Percentiles rank a stretch among this genome's conserved stretches.
Conservation (phyloP, 1,284 basidiomycete species). For the Puccinia brachypodii region DNA sequence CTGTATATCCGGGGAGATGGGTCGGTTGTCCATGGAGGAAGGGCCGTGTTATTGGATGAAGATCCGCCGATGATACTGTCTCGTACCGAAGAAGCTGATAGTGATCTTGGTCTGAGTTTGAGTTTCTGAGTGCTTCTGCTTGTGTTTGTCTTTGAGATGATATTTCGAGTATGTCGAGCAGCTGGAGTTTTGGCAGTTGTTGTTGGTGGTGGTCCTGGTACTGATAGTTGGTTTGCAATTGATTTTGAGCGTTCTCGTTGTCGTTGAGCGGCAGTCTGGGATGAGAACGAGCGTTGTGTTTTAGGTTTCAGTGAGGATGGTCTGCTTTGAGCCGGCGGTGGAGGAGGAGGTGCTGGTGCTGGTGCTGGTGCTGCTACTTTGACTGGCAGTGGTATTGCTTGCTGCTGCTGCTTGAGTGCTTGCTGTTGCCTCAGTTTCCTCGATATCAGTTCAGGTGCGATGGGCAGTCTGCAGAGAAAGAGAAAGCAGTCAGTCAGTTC, state of each 20-base stretch:
- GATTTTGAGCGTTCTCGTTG: constrained; percentile 6
- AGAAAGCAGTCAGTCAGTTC: not conserved
- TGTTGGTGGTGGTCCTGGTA: not conserved
- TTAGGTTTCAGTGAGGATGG: not conserved
- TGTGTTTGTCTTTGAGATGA: not conserved
- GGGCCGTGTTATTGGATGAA: not conserved
- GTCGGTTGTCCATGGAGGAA: constrained; percentile 42
- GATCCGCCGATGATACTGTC: not conserved
- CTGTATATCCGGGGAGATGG: constrained; percentile 34
- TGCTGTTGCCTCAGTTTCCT: not conserved
- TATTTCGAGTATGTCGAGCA: not conserved
- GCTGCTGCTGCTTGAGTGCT: not conserved
- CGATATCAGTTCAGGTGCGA: constrained; percentile 42
- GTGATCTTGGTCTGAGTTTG: constrained; percentile 14
- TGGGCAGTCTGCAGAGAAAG: constrained; percentile 14
- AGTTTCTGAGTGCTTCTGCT: not conserved
- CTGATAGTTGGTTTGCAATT: not conserved
- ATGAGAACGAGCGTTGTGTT: not conserved
- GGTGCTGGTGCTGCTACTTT: not conserved
- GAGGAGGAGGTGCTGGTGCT: not conserved
- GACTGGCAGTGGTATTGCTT: not conserved
- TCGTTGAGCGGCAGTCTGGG: not conserved
- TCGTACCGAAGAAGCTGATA: constrained; percentile 16
- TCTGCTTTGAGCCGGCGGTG: not conserved
- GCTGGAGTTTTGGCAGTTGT: not conserved